phyloP scores from a whole-genome alignment of 192 early-diverging fungal species.

The Rhizoclosmatium globosum region DNA sequence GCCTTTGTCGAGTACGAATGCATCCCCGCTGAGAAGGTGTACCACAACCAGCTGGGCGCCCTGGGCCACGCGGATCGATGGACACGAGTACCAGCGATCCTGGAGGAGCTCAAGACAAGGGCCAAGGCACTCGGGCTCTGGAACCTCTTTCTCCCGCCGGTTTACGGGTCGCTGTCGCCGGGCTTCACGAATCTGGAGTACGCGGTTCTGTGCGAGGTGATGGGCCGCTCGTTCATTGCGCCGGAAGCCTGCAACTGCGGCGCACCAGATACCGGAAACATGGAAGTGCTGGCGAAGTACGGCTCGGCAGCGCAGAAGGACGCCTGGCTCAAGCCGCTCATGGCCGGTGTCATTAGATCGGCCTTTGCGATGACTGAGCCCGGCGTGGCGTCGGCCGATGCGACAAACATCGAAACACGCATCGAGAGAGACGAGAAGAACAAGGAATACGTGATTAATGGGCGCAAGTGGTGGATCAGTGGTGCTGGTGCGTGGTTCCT shows the following conservation, averaged over 20 bases:
- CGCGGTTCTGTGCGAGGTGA: constrained; percentile 88
- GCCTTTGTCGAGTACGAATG: constrained; percentile 80
- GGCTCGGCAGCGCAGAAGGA: constrained; percentile 85
- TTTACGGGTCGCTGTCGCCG: constrained; percentile 79
- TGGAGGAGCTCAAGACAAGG: constrained; percentile 89
- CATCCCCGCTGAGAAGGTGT: constrained; percentile 89
- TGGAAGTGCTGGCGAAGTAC: constrained; percentile 99
- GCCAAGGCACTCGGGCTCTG: constrained; percentile 90
- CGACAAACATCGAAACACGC: constrained; percentile 92
- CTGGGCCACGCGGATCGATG: constrained; percentile 63
- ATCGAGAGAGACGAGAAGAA: constrained; percentile 61
- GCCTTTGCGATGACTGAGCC: constrained; percentile 99
- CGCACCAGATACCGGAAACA: constrained; percentile 98
- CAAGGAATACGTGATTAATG: constrained; percentile 55
- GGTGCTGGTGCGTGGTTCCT: constrained; percentile 70
- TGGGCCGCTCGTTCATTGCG: constrained; percentile 84
- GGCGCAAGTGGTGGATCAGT: constrained; percentile 98
- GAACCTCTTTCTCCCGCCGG: constrained; percentile 91
- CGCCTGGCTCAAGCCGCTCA: constrained; percentile 72
- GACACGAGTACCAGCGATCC: constrained; percentile 75
- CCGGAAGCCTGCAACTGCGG: constrained; percentile 94
- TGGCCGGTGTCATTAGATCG: constrained; percentile 92
- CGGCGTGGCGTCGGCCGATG: constrained; percentile 94
- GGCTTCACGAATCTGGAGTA: constrained; percentile 96
- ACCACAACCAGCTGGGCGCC: constrained; percentile 74